Base-by-base conservation (phyloP, 23 red algal species). In the Gracilaria caudata region DNA sequence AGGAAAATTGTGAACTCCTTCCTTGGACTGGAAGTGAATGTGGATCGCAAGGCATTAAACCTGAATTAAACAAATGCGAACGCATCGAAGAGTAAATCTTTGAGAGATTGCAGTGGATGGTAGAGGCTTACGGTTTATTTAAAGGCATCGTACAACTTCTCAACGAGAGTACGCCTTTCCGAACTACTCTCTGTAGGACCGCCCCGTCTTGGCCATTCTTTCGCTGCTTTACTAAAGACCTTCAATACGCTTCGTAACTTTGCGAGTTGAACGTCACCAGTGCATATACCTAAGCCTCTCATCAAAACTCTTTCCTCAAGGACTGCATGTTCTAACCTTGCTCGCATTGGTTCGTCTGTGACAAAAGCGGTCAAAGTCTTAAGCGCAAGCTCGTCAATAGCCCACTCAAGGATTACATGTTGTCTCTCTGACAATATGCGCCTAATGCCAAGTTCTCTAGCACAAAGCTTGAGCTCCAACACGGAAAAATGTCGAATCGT, bases 321-420 rank as follows among this genome's bases (percentile, higher is more conserved):
- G 16, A 45, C 49, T 39, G 68, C 24, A 25, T 73, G 73, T 40
- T 86, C 80, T 36, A 71, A 57, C 28, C 90, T 81, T 39, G 23
- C 36, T 57, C 81, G 49, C 25, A 51, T 59, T 41, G 60, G 51
- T 57, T 85, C 59, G 21, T 93, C 81, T 36, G 44, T 43, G 21
- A 93, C 38, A 51, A 87, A 78, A 21, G 81, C 90, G 21, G 53
- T 33, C 40, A 93, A 72, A 12, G 28, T 28, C 44, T 85, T 73
- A 20, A 93, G 74, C 2, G 71, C 68, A 26, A 16, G 44, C 24
- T 77, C 81, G n/a, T 86, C 72, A 54, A 93, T 71, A 8, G 80
- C 58, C 90, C 90, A 93, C 1, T 93, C 90, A 10, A 93, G 56
- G 4, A 80, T 66, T 10, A 93, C 81, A 66, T 93, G 90, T 45